Evolutionary conservation across 208 protist genomes (phyloP), one percentile per base, ranked within the genome.

Genomic region (Trichomonas tenax): DNA sequence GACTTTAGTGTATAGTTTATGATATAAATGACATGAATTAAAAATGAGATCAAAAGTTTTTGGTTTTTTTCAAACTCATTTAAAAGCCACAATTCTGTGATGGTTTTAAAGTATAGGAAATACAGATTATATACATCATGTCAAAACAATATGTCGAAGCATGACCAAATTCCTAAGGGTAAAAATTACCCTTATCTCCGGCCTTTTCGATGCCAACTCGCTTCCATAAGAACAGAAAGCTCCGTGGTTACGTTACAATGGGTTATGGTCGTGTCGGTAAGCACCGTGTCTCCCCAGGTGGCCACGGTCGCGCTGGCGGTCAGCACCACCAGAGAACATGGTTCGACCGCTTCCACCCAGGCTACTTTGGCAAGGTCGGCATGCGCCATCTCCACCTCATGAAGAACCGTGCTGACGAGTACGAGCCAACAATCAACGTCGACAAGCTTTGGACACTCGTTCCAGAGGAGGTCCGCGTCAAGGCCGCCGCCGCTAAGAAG

Each of bases 351-450:
- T 98, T 97, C 98, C 99, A 99, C 97, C 99, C 99, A 96, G 99
- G 99, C 96, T 99, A 99, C 98, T 99, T 99, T 97, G 99, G 99
- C 97, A 99, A 99, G 98, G 98, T 99, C 58, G 99, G 99, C 98
- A 99, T 99, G 99, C 97, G 99, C 96, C 98, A 99, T 98, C 99
- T 98, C 97, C 99, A 99, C 97, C 97, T 98, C 96, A 98, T 98
- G 97, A 98, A 99, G 96, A 98, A 98, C 97, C 63, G 98, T 51
- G 58, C 58, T 72, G 58, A 72, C 21, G 97, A 98, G 97, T 98
- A 98, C 97, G 98, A 98, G 97, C 99, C 99, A 96, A 98, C 98
- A 45, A 98, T 99, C 98, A 99, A 99, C 98, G 97, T 99, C 96
- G 99, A 99, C 97, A 98, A 99, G 97, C 97, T 99, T 93, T 99